These are phyloP conservation scores for Chaetomiaceae sp. DNA, from an alignment of 2,329 filamentous ascomycete genomes.

Conservation along the genomic window DNA sequence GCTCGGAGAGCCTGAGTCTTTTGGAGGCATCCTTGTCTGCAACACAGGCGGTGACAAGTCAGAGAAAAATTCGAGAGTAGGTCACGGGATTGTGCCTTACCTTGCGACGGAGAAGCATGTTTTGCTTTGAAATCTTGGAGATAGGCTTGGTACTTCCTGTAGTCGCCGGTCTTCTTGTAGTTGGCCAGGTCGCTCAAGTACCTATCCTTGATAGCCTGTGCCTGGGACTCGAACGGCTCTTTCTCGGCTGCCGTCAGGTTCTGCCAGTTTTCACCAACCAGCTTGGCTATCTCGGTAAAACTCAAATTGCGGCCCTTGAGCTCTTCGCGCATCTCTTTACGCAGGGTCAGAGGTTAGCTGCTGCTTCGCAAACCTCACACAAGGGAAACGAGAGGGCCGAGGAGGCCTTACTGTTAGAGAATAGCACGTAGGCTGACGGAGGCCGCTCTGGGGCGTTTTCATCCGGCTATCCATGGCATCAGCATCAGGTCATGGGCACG, in stretches of 20 bases:
- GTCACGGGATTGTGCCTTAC: slow-evolving; percentile 34
- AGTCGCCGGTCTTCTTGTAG: slow-evolving; percentile 73
- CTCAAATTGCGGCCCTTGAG: slow-evolving; percentile 70
- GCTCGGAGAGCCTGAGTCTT: slow-evolving; percentile 42
- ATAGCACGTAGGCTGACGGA: slow-evolving; percentile 78
- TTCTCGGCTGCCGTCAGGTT: slow-evolving; percentile 61
- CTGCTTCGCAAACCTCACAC: too few relatives aligned
- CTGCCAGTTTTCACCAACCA: slow-evolving; percentile 80
- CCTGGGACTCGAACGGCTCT: slow-evolving; percentile 67
- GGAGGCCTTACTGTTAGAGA: slow-evolving; percentile 66
- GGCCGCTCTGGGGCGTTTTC: slow-evolving; percentile 75
- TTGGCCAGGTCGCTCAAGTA: slow-evolving; percentile 68
- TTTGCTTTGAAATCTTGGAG: slow-evolving; percentile 73
- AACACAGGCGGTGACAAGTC: background rate
- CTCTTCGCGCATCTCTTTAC: slow-evolving; percentile 67
- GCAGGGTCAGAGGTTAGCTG: slow-evolving; percentile 8
- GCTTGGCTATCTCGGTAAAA: slow-evolving; percentile 78
- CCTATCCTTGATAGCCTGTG: slow-evolving; percentile 67
- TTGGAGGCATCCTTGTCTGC: slow-evolving; percentile 47
- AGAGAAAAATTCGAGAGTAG: background rate
- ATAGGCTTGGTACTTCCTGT: slow-evolving; percentile 65
- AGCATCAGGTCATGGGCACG: background rate
- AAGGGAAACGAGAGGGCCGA: background rate
- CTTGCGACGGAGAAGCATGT: slow-evolving; percentile 55
- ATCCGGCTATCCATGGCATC: slow-evolving; percentile 51